Conservation (phyloP, 2,329 filamentous ascomycete species). For the Xylogone sp. region DNA sequence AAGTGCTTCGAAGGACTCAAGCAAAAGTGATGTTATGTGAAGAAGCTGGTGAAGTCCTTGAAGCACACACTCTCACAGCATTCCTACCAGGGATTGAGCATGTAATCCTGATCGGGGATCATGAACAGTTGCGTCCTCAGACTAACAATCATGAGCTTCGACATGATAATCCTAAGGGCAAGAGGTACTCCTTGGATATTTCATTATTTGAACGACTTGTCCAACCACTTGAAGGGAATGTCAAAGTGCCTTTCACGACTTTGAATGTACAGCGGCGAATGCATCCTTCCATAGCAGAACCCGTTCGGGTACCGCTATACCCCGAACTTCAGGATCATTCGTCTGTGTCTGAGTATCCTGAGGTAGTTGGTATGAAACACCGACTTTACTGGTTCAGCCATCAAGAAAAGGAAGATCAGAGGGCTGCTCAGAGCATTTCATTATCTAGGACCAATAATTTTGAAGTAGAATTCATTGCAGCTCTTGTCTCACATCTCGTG, state of each 20-base stretch:
- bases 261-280: constrained; percentile 62
- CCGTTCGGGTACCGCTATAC: constrained; percentile 57
- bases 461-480: constrained; percentile 60
- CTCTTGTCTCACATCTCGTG: constrained; percentile 61
- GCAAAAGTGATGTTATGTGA: constrained; percentile 36
- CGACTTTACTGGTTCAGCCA: constrained; percentile 63
- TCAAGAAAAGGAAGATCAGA: constrained; percentile 43
- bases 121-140: constrained; percentile 36
- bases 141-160: constrained; percentile 17
- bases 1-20: constrained; percentile 37
- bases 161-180: constrained; percentile 5
- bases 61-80: constrained; percentile 28
- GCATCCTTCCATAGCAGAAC: constrained; percentile 56
- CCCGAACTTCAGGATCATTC: constrained; percentile 48
- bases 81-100: constrained; percentile 33
- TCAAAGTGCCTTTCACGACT: constrained; percentile 26
- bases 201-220: constrained; percentile 51
- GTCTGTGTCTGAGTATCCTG: constrained; percentile 34
- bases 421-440: constrained; percentile 50
- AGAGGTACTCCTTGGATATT: constrained; percentile 40
- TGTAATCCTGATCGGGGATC: constrained; percentile 39
- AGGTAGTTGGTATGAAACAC: constrained; percentile 49
- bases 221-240: constrained; percentile 16
- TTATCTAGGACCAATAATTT: constrained; percentile 57
- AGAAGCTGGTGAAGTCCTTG: constrained; percentile 37